Evolutionary conservation across 768 basidiomycete genomes (phyloP), one percentile per base, ranked within the genome.

Genomic region (Hydnum rufescens): DNA sequence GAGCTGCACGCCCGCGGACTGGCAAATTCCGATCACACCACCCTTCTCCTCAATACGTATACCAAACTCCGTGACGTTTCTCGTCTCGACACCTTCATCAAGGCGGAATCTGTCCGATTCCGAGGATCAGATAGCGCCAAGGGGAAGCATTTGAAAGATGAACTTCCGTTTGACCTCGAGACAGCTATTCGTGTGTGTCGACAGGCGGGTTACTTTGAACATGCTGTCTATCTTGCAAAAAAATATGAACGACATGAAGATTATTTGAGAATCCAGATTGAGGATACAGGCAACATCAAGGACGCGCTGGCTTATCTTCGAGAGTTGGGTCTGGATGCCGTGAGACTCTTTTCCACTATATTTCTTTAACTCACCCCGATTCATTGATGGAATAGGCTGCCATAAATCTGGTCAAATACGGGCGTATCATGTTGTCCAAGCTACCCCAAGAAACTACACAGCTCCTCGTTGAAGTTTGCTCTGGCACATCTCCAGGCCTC

Each of bases 131-230:
- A 71, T 42, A 69, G 74, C 64, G 1, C 53, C 59, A 18, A 55
- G 57, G 2, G 69, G 68, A 18, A 68, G 71, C 34, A 39, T 19
- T 8, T 8, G 44, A 13, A 13, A 13, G 13, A 26, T 8, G 89
- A 92, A 61, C 73, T 93, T 3, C 95, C 93, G 0, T 99, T 97
- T 62, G 95, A 97, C 62, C 73, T 99, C 42, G 89, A 93, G 56
- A 99, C 95, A 0, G 95, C 90, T 0, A 96, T 99, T 51, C 76
- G 89, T 2, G 93, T 97, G 28, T 96, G 92, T 60, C 74, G 95
- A 26, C 93, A 97, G 64, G 93, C 90, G 1, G 88, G 89, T 0
- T 97, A 93, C 64, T 95, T 86, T 59, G 82, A 90, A 53, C 93
- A 97, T 61, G 93, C 93, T 1, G 77, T 79, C 1, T 97, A 92